Evolutionary conservation across 192 early-diverging fungal genomes (phyloP), one percentile per base, ranked within the genome.

Genomic region (Podochytrium sp.): DNA sequence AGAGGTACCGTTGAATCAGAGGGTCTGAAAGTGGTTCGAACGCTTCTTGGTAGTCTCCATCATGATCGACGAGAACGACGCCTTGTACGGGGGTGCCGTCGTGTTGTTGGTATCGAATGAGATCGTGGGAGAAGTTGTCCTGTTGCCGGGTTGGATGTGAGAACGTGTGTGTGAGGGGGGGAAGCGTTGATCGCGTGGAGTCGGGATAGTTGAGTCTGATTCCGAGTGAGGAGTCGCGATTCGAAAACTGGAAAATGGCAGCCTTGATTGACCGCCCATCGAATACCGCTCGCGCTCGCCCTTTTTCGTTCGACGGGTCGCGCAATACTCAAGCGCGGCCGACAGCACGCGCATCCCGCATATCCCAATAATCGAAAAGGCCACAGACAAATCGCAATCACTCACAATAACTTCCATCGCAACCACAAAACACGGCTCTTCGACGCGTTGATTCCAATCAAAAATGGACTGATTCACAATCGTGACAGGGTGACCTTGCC

Each of bases 121-220:
- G 71, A 75, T 99, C 97, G 73, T 99, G 97, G 4, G 97, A 88
- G 79, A 99, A 93, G 72, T 99, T 99, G 81, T 99, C 97, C 92
- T 92, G 32, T 49, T 34, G 29, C 63, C 43, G 83, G 59, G 43
- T 40, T 16, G 75, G 39, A 70, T 20, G 59, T 33, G 53, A 23
- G 27, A 12, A 27, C 53, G 53, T 25, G 6, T 56, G 53, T 47
- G 43, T 20, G 20, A 47, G 43, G 43, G 20, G 43, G 43, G n/a
- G 43, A 47, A n/a, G n/a, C n/a, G n/a, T 47, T 47, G 56, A n/a
- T 23, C 58, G 0, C 10, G 50, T 51, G 50, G 12, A 65, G 50
- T 38, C 18, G 12, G 42, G n/a, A 12, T n/a, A 30, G 12, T 56
- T n/a, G n/a, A n/a, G n/a, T n/a, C n/a, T n/a, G n/a, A n/a, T n/a